Percentiles rank a stretch among this genome's conserved stretches.
Conservation (phyloP, 2,329 filamentous ascomycete species). For the Diaporthe sp. region DNA sequence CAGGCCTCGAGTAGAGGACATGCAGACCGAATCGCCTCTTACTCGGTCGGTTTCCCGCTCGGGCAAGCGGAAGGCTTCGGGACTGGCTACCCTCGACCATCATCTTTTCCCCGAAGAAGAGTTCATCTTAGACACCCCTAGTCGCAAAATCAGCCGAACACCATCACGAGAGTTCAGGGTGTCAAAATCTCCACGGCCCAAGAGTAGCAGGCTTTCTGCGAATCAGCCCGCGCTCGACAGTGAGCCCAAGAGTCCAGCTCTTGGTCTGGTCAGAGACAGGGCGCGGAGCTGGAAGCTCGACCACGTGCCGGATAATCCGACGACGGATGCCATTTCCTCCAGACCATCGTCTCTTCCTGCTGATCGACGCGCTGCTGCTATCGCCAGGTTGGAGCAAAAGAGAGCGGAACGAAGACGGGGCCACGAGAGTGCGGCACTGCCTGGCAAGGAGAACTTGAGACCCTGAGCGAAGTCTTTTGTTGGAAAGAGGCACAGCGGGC, state of each 20-base stretch:
- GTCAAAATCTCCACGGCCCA: conserved; percentile 13
- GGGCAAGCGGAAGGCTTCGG: conserved; percentile 36
- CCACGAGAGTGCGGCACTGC: conserved; percentile 48
- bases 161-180: conserved; percentile 25
- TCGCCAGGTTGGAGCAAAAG: conserved; percentile 68
- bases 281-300: conserved; percentile 29
- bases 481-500: conserved; percentile 37
- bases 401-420: conserved; percentile 64
- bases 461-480: conserved; percentile 46
- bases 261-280: conserved; percentile 12
- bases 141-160: conserved; percentile 21
- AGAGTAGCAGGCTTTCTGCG: conserved; percentile 6
- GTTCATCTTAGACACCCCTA: conserved; percentile 14
- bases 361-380: conserved; percentile 66
- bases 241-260: conserved; percentile 27
- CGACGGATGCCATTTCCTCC: conserved; percentile 51
- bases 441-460: conserved; percentile 67
- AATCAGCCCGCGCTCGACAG: neutral
- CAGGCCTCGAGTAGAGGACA: conserved; percentile 19
- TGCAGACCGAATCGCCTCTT: conserved; percentile 21
- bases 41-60: conserved; percentile 30
- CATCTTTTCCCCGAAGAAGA: neutral
- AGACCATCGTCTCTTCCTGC: conserved; percentile 60
- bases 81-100: neutral
- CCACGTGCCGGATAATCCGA: neutral